Conservation (phyloP, 345 rosid species). For the Boechera stricta region DNA sequence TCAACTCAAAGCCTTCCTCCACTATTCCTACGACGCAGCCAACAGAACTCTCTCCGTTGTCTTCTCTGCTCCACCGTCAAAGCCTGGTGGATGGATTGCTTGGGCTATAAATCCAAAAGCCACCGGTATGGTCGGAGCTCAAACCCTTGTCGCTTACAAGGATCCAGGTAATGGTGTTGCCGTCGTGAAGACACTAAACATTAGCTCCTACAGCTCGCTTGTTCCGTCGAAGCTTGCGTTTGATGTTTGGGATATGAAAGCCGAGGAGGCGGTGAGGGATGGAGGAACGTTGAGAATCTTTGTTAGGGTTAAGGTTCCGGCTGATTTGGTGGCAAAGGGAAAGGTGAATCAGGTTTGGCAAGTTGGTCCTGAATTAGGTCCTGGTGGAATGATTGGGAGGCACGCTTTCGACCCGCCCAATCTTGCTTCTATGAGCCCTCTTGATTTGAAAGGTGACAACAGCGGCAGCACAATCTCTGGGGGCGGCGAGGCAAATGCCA, state of each 20-base stretch:
- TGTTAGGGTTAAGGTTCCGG: conserved; percentile 70
- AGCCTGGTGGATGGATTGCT: conserved; percentile 65
- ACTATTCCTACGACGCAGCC: conserved; percentile 67
- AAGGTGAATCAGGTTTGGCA: conserved; percentile 86
- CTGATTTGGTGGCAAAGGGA: conserved; percentile 51
- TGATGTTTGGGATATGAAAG: conserved; percentile 69
- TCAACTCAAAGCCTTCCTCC: conserved; percentile 66
- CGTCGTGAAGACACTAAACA: conserved; percentile 54
- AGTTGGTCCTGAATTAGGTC: conserved; percentile 56
- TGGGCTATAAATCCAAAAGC: conserved; percentile 78
- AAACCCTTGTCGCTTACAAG: conserved; percentile 61
- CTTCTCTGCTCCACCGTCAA: conserved; percentile 61
- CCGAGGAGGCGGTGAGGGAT: conserved; percentile 47
- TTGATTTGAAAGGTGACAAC: conserved; percentile 48
- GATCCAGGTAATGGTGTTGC: conserved; percentile 46
- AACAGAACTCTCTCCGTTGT: conserved; percentile 73
- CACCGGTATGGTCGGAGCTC: conserved; percentile 75
- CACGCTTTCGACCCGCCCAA: conserved; percentile 50
- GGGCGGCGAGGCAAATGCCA: conserved; percentile 48
- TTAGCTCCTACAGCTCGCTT: conserved; percentile 46
- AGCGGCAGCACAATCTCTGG: conserved; percentile 13
- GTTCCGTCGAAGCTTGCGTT: conserved; percentile 53
- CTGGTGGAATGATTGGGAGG: conserved; percentile 31
- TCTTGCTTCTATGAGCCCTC: conserved; percentile 43
- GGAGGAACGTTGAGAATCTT: conserved; percentile 57